Evolutionary conservation across 163 green algal genomes (phyloP).

Genomic region (Chlorella variabilis): DNA sequence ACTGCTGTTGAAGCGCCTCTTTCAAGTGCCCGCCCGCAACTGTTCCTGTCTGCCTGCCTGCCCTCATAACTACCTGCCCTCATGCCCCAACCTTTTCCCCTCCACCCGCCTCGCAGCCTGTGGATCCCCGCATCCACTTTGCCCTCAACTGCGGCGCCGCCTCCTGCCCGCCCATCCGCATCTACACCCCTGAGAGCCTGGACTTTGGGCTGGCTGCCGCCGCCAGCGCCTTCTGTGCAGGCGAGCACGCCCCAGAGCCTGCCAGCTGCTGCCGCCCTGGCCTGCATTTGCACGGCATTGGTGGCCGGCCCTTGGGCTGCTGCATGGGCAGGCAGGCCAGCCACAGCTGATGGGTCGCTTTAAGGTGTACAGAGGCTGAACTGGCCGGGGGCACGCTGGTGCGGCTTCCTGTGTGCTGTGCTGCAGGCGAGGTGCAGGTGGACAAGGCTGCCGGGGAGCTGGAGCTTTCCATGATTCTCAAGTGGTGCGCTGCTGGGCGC

Average conservation of each 20-base stretch:
- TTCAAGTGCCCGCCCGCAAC: too few relatives aligned
- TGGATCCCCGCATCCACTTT: slow-evolving; percentile 96
- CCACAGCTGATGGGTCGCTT: too few relatives aligned
- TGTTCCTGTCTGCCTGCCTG: neutral
- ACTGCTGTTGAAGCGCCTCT: too few relatives aligned
- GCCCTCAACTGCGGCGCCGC: slow-evolving; percentile 93
- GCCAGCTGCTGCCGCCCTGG: too few relatives aligned
- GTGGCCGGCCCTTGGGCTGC: too few relatives aligned
- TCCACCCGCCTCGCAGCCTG: slow-evolving; percentile 1
- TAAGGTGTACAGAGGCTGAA: too few relatives aligned
- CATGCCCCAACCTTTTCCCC: neutral
- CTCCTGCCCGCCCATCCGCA: slow-evolving; percentile 91
- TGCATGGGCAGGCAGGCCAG: too few relatives aligned
- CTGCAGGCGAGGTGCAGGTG: slow-evolving; percentile 70
- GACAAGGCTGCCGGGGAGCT: slow-evolving; percentile 50
- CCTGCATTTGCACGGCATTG: too few relatives aligned
- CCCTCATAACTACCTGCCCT: slow-evolving; percentile 25
- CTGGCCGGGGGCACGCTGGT: too few relatives aligned
- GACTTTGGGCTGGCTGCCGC: slow-evolving; percentile 81
- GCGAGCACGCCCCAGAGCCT: too few relatives aligned
- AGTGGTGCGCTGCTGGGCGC: slow-evolving; percentile 55
- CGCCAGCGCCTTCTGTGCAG: slow-evolving; percentile 60
- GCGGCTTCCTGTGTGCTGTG: too few relatives aligned
- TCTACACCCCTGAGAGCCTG: slow-evolving; percentile 84
- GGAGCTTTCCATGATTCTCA: slow-evolving; percentile 88